Conservation (phyloP, 305 asterid species). For the Coffea humblotiana region DNA sequence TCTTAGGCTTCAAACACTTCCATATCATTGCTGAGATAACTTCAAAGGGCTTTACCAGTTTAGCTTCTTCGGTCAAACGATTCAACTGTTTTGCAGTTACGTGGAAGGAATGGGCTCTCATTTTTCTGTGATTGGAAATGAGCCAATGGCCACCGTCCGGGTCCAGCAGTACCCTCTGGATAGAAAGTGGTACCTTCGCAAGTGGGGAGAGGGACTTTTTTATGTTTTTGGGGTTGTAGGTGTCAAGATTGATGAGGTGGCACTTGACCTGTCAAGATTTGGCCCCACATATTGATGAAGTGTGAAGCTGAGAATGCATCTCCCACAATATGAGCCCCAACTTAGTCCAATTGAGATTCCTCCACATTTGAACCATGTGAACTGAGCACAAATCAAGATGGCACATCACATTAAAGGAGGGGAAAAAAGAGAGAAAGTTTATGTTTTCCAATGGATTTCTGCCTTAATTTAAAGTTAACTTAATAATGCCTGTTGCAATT, state of each 20-base stretch:
- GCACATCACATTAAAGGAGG: too few species aligned
- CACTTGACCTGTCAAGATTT: conserved; percentile 32
- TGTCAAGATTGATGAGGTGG: conserved; percentile 18
- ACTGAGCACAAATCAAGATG: conserved; percentile 26
- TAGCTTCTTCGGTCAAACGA: background rate
- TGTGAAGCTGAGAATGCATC: conserved; percentile 64
- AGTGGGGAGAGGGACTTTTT: background rate
- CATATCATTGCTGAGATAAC: conserved; percentile 55
- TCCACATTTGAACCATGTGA: conserved; percentile 78
- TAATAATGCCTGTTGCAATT: too few species aligned
- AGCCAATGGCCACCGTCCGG: conserved; percentile 58
- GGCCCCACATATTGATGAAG: conserved; percentile 56
- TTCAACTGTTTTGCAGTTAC: conserved; percentile 31
- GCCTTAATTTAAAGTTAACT: too few species aligned
- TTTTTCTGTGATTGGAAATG: conserved; percentile 35
- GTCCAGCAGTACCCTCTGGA: conserved; percentile 35
- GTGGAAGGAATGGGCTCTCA: conserved; percentile 46
- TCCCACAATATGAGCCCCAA: conserved; percentile 81
- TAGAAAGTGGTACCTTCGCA: conserved; percentile 26
- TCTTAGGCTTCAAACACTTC: conserved; percentile 46
- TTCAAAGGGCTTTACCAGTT: conserved; percentile 36
- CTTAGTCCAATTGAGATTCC: conserved; percentile 68
- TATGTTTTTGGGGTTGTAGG: background rate
- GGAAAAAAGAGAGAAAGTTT: too few species aligned
- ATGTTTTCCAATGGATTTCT: too few species aligned